Conservation (phyloP, 176 grass and related monocot genomes). For the Aegilops longissima region DNA sequence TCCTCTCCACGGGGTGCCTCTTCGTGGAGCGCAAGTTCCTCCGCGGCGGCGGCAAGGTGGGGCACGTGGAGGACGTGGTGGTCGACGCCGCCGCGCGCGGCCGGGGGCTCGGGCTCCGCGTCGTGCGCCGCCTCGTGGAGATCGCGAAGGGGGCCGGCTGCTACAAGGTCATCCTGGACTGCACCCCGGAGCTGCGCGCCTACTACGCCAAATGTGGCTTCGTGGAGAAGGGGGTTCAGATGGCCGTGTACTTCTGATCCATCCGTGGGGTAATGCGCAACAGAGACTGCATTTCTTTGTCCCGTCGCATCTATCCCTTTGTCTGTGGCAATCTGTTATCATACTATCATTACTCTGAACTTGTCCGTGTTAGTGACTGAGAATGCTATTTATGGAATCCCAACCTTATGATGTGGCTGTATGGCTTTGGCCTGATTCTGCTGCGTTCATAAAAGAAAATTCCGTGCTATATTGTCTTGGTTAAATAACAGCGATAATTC, state of each 20-base stretch:
- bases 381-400: not conserved
- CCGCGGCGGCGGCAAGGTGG: constrained; percentile 64
- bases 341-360: not conserved
- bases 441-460: not conserved
- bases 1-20: constrained; percentile 73
- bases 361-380: not conserved
- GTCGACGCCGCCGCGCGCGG: constrained; percentile 60
- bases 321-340: not conserved
- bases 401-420: not conserved
- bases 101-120: constrained; percentile 48
- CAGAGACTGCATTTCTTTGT: not conserved
- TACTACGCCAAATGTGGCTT: constrained; percentile 89
- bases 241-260: constrained; percentile 83
- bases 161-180: constrained; percentile 95
- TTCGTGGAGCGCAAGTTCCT: constrained; percentile 94
- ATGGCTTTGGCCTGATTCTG: not conserved
- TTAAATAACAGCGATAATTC: not conserved
- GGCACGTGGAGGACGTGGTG: constrained; percentile 89
- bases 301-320: not conserved
- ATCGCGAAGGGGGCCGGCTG: constrained; percentile 61
- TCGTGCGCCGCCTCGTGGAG: constrained; percentile 66
- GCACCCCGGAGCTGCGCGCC: constrained; percentile 57
- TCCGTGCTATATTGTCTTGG: not conserved
- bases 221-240: constrained; percentile 84
- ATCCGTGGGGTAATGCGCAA: constrained; percentile 9